These are phyloP conservation scores for Candida ponderosae DNA, from an alignment of 805 yeast genomes.

Conservation along the genomic window DNA sequence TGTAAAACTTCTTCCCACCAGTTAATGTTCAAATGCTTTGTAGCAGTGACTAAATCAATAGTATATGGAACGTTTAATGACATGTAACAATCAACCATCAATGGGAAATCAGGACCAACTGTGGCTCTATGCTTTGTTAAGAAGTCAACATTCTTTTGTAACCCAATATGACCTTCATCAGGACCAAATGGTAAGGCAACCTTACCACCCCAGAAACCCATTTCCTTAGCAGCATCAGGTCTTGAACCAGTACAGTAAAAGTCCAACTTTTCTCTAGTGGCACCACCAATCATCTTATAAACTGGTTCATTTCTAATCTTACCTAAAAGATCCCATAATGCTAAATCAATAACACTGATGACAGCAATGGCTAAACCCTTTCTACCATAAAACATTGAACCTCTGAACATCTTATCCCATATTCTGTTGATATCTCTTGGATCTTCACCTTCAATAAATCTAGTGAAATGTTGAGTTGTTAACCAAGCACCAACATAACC, in stretches of 20 bases:
- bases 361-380: constrained; percentile 41
- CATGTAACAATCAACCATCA: constrained; percentile 50
- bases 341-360: constrained; percentile 39
- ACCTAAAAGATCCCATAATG: constrained; percentile 43
- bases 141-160: constrained; percentile 37
- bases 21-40: constrained; percentile 38
- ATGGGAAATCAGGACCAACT: constrained; percentile 45
- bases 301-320: constrained; percentile 43
- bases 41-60: constrained; percentile 36
- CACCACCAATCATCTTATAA: constrained; percentile 44
- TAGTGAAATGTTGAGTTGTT: constrained; percentile 34
- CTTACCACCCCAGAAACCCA: constrained; percentile 50
- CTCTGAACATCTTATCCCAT: constrained; percentile 43
- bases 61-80: constrained; percentile 39
- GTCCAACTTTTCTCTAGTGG: constrained; percentile 34
- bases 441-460: constrained; percentile 38
- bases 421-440: constrained; percentile 37
- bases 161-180: constrained; percentile 40
- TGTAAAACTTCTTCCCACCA: constrained; percentile 47
- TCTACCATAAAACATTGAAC: constrained; percentile 44
- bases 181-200: constrained; percentile 45
- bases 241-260: constrained; percentile 44
- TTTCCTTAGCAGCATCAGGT: constrained; percentile 37
- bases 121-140: constrained; percentile 33
- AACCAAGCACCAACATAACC: constrained; percentile 46